phyloP scores from a whole-genome alignment of 2,329 filamentous ascomycete genomes.

The Tolypocladium guangdongense region DNA sequence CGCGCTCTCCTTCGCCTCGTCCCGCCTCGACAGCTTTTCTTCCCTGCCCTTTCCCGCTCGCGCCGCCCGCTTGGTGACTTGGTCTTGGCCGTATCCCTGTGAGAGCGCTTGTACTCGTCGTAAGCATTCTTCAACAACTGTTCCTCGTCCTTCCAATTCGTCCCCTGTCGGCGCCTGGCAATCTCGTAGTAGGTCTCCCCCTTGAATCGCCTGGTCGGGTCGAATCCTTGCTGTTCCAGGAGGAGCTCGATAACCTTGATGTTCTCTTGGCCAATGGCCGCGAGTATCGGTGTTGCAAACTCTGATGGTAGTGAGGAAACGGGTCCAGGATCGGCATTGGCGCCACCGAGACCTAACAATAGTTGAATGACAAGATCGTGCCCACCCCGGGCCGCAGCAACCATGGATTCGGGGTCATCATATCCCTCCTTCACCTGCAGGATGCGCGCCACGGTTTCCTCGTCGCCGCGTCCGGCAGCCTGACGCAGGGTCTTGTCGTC shows the following conservation, averaged over 20 bases:
- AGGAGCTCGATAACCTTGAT: conserved; percentile 75
- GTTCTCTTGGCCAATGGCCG: conserved; percentile 83
- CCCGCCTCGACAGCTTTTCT: conserved; percentile 29
- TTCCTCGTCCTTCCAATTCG: conserved; percentile 83
- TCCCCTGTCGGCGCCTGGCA: conserved; percentile 69
- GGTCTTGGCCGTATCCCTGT: conserved; percentile 35
- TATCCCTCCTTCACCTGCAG: conserved; percentile 49
- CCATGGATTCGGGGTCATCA: conserved; percentile 75
- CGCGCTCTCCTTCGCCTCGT: conserved; percentile 33
- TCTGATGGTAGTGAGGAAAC: conserved; percentile 50
- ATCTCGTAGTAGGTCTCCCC: conserved; percentile 82
- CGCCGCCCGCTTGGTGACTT: conserved; percentile 36
- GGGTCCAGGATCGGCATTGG: conserved; percentile 58
- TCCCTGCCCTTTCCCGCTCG: conserved; percentile 31
- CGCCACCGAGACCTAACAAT: conserved; percentile 55
- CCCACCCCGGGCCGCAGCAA: conserved; percentile 83
- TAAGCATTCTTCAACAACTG: conserved; percentile 68
- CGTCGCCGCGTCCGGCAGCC: conserved; percentile 50
- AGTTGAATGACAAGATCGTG: conserved; percentile 82
- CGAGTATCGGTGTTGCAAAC: conserved; percentile 83
- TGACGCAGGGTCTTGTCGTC: conserved; percentile 50
- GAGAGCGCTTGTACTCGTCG: conserved; percentile 48
- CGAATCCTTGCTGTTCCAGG: conserved; percentile 64
- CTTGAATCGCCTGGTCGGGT: conserved; percentile 67
- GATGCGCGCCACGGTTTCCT: conserved; percentile 50